Percentiles rank a stretch among this genome's conserved stretches.
phyloP scores from a whole-genome alignment of 306 rosid genomes.

The Prunus davidiana region DNA sequence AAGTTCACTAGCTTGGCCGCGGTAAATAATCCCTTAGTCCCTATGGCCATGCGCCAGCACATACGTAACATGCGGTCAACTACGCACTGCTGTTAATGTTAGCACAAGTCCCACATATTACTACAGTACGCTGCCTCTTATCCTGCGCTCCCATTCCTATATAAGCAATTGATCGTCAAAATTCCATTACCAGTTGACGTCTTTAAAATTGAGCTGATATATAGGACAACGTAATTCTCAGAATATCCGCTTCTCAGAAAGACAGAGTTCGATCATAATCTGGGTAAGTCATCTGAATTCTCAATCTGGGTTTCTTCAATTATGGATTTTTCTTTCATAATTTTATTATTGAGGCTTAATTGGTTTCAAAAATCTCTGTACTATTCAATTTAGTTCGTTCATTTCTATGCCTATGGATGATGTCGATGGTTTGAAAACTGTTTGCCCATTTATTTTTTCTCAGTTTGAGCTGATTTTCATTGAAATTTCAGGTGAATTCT shows the following conservation, averaged over 20 bases:
- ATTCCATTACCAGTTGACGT: background rate
- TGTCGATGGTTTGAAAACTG: background rate
- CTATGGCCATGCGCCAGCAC: too few relatives aligned
- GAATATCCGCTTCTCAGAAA: conserved; percentile 8
- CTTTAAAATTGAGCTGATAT: background rate
- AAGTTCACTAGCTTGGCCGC: too few relatives aligned
- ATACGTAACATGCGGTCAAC: too few relatives aligned
- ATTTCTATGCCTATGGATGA: background rate
- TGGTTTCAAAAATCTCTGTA: background rate
- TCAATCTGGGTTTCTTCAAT: background rate
- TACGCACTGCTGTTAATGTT: too few relatives aligned
- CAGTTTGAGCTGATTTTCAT: conserved; percentile 19
- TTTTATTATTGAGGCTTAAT: conserved; percentile 6
- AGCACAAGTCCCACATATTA: too few relatives aligned
- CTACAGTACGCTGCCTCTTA: background rate
- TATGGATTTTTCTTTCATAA: background rate
- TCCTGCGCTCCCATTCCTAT: conserved; percentile 1
- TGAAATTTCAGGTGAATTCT: background rate
- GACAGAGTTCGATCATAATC: background rate
- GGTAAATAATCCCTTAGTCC: too few relatives aligned
- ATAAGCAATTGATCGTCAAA: background rate
- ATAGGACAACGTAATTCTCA: background rate
- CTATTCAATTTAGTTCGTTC: background rate
- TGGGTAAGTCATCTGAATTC: conserved; percentile 3
- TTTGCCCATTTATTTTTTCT: background rate